phyloP scores from a whole-genome alignment of 164 flowering plant species.

The Annona squamosa region DNA sequence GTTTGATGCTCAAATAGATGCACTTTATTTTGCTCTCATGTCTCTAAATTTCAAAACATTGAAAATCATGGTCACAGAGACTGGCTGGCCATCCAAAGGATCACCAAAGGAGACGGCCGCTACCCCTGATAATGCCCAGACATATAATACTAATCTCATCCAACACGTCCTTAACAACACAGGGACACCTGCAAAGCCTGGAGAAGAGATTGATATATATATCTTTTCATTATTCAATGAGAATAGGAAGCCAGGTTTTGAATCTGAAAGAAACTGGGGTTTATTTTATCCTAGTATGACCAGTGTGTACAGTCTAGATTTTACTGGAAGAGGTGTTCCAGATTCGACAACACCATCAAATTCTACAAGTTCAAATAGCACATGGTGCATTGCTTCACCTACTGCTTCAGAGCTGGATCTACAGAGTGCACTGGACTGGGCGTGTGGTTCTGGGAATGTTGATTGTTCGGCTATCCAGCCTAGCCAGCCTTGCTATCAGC shows the following conservation, averaged over 20 bases:
- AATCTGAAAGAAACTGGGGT: slow-evolving; percentile 99
- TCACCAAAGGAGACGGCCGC: slow-evolving; percentile 81
- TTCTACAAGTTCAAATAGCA: slow-evolving; percentile 42
- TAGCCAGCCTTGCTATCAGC: slow-evolving; percentile 91
- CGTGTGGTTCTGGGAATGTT: slow-evolving; percentile 88
- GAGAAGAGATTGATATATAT: slow-evolving; percentile 66
- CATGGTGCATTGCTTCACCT: slow-evolving; percentile 83
- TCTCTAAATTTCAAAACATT: slow-evolving; percentile 71
- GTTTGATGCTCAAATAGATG: slow-evolving; percentile 96
- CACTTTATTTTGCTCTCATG: slow-evolving; percentile 66
- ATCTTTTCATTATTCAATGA: slow-evolving; percentile 92
- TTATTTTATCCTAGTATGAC: slow-evolving; percentile 87
- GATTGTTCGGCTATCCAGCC: slow-evolving; percentile 95
- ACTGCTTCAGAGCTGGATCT: slow-evolving; percentile 62
- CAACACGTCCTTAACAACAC: slow-evolving; percentile 67
- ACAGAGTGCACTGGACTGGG: slow-evolving; percentile 85
- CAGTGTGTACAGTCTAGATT: slow-evolving; percentile 73
- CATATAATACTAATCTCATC: slow-evolving; percentile 77
- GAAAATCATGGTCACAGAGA: slow-evolving; percentile 80
- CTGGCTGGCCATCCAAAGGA: slow-evolving; percentile 98
- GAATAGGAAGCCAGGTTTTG: slow-evolving; percentile 87
- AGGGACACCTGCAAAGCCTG: slow-evolving; percentile 87
- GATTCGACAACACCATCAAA: slow-evolving; percentile 33
- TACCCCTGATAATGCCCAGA: slow-evolving; percentile 86
- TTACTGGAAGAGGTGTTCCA: slow-evolving; percentile 55